A percentile compares a stretch with the other conserved stretches of the same genome.
These are phyloP conservation scores for Barnettozyma populi DNA, from an alignment of 805 yeast species.

Conservation along the genomic window DNA sequence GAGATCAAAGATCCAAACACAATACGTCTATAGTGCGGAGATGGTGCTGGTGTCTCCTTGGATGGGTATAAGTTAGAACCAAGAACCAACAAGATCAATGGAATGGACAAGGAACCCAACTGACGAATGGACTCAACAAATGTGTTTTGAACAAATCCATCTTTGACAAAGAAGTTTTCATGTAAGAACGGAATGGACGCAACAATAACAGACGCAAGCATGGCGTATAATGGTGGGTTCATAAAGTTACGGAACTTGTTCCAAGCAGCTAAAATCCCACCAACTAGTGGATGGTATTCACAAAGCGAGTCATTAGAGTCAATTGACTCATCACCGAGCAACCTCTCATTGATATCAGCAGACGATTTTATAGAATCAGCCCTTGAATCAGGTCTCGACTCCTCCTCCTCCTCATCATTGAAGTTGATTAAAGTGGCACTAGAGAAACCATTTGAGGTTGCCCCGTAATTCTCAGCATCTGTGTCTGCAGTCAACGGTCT, in stretches of 20 bases:
- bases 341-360: constrained; percentile 6
- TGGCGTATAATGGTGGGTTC: constrained; percentile 84
- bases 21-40: constrained; percentile 55
- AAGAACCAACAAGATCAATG: constrained; percentile 65
- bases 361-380: constrained; percentile 1
- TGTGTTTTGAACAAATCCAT: constrained; percentile 63
- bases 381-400: not conserved
- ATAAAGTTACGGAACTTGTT: constrained; percentile 38
- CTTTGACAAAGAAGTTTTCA: constrained; percentile 47
- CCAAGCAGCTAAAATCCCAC: not conserved
- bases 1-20: constrained; percentile 66
- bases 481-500: not conserved
- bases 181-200: constrained; percentile 62
- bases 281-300: not conserved
- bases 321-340: constrained; percentile 3
- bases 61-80: constrained; percentile 78
- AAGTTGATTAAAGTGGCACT: not conserved
- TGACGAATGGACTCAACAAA: constrained; percentile 57
- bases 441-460: constrained; percentile 1
- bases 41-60: constrained; percentile 59
- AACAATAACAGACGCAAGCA: constrained; percentile 61
- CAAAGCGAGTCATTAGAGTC: not conserved
- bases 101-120: constrained; percentile 71
- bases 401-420: not conserved
- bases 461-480: constrained; percentile 1